Base-by-base conservation (phyloP, 2,329 filamentous ascomycete species). In the Aspergillus novoparasiticus region DNA sequence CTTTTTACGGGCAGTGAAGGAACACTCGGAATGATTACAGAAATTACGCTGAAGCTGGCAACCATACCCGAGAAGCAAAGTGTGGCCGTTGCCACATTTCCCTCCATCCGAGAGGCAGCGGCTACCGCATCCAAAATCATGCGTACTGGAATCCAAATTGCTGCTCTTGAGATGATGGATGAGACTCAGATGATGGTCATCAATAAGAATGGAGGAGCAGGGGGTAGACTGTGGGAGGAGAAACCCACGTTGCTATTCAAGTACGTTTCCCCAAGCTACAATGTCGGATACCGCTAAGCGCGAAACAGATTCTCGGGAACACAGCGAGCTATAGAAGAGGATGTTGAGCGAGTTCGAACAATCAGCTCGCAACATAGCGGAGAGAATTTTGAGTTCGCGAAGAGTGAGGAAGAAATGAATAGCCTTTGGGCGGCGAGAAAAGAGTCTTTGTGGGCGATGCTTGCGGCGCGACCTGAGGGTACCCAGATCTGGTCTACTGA, bases 1-100 rank as follows among this genome's bases (percentile, higher is more conserved):
- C 78, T 91, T 0, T 90, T 91, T 68, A 82, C 89, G 2, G 89
- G 89, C 0, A 86, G 87, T 0, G 89, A 91, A 73, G 89, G 89
- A 0, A 91, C 89, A 0, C 75, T 91, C 2, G 89, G 89, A 0
- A 82, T 91, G 14, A 85, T 90, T 4, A 90, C 89, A 0, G 88
- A 91, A 70, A 83, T 85, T n/a, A 90, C 89, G 0, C 76, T 91
- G 14, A 91, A 90, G 71, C 76, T 91, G 0, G 84, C 87, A 0
- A 83, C 86, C 0, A 79, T 88, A 9, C 89, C 89, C 0, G 79
- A 86, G 58, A 81, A 86, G 57, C 86, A 84, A 0, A 84, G 85
- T 56, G 89, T 91, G 0, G 89, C 88, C 0, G 84, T 88, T 0
- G 86, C 86, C 1, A 84, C 82, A 0, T 87, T 87, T 69, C 78